Evolutionary conservation across 176 grass and related monocot species (phyloP).

Genomic region (Carex cristatella): DNA sequence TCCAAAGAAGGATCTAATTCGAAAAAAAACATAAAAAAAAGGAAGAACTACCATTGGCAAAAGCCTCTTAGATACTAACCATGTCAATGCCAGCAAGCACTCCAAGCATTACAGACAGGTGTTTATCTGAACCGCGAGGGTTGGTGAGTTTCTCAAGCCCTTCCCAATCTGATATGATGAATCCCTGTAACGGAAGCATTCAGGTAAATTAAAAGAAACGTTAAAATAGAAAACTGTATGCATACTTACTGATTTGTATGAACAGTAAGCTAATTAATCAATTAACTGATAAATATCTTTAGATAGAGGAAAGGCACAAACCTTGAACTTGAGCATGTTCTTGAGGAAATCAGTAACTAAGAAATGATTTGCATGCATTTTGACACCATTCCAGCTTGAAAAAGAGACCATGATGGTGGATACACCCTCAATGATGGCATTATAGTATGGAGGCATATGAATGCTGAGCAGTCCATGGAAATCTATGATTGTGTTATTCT

Average conservation of each 20-base stretch:
- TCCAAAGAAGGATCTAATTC: background rate
- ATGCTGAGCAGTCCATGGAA: conserved; percentile 34
- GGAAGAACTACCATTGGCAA: background rate
- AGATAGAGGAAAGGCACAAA: conserved; percentile 7
- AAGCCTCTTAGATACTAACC: conserved; percentile 24
- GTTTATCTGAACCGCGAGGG: conserved; percentile 42
- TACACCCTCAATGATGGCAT: conserved; percentile 44
- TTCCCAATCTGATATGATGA: conserved; percentile 70
- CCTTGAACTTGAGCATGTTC: conserved; percentile 48
- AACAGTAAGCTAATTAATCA: background rate
- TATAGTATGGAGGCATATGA: conserved; percentile 73
- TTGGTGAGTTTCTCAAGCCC: conserved; percentile 59
- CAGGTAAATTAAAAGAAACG: conserved; percentile 6
- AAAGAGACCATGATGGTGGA: conserved; percentile 76
- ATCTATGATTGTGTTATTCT: conserved; percentile 42
- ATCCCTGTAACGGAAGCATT: conserved; percentile 40
- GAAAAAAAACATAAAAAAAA: background rate
- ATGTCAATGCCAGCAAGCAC: conserved; percentile 62
- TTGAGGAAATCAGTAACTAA: conserved; percentile 72
- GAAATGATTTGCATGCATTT: conserved; percentile 70
- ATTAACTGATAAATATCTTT: background rate
- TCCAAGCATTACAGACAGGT: conserved; percentile 42
- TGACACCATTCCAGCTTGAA: conserved; percentile 68
- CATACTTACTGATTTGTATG: background rate
- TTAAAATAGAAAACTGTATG: background rate